Percentiles rank a stretch among this genome's conserved stretches.
These are phyloP conservation scores for Hypoxylon sp. DNA, from an alignment of 2,329 filamentous ascomycete species.

Conservation along the genomic window DNA sequence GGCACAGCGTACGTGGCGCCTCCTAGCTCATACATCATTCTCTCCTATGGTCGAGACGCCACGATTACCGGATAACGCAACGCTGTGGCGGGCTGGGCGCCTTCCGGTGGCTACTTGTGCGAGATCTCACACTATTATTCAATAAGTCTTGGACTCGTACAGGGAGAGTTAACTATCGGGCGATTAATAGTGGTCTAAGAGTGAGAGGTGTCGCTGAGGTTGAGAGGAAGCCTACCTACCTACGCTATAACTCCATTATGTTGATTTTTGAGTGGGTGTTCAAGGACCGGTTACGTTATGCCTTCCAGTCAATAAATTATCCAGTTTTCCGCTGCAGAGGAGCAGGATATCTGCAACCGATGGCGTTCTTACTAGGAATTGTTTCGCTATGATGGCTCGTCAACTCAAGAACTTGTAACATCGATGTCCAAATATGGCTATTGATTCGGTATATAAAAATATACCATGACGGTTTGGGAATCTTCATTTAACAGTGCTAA, in stretches of 20 bases:
- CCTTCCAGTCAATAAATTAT: neutral
- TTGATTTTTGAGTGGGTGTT: neutral
- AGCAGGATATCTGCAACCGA: neutral
- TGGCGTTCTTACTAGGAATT: constrained; percentile 4
- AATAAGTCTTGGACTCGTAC: neutral
- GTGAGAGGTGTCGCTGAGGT: constrained; percentile 9
- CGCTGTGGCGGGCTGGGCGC: constrained; percentile 42
- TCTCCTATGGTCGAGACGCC: constrained; percentile 43
- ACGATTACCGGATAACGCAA: constrained; percentile 43
- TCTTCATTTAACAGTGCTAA: neutral
- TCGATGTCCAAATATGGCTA: neutral
- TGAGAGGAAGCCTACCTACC: neutral
- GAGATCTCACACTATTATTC: constrained; percentile 28
- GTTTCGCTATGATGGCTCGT: neutral
- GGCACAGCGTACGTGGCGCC: constrained; percentile 44
- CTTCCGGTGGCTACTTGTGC: constrained; percentile 45
- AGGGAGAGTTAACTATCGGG: constrained; percentile 20
- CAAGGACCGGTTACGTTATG: neutral
- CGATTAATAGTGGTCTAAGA: constrained; percentile 13
- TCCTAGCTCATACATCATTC: constrained; percentile 44
- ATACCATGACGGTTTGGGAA: neutral
- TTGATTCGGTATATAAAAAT: constrained; percentile 6
- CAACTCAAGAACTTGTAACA: neutral
- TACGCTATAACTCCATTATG: constrained; percentile 7
- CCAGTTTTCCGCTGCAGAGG: neutral